Evolutionary conservation across 2,329 filamentous ascomycete species (phyloP).

Genomic region (Cyphellophora europaea): DNA sequence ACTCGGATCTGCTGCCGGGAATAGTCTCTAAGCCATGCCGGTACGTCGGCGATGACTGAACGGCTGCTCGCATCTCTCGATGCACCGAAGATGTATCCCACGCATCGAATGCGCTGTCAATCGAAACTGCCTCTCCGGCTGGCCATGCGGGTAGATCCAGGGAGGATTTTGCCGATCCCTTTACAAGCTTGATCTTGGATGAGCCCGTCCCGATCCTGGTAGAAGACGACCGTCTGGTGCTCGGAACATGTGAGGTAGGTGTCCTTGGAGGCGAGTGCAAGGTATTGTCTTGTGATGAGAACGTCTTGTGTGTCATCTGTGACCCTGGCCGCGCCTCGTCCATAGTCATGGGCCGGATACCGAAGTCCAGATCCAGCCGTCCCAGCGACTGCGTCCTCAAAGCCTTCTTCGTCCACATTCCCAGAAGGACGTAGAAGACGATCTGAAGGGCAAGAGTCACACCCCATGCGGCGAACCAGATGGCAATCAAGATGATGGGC

Average conservation of each 20-base stretch:
- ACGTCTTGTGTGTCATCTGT: conserved; percentile 10
- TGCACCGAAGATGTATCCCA: conserved; percentile 19
- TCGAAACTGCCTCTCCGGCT: conserved; percentile 12
- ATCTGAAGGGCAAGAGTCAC: conserved; percentile 7
- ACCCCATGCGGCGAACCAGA: conserved; percentile 17
- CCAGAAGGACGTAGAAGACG: conserved; percentile 11
- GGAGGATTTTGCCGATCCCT: conserved; percentile 16
- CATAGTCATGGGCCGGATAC: conserved; percentile 10
- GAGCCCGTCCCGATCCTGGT: conserved; percentile 9
- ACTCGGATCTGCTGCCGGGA: conserved; percentile 18
- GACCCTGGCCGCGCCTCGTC: conserved; percentile 5
- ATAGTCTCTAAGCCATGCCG: conserved; percentile 16
- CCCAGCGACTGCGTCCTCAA: conserved; percentile 8
- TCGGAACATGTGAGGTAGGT: conserved; percentile 11
- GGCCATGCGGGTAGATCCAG: conserved; percentile 13
- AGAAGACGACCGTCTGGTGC: conserved; percentile 12
- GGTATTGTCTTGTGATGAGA: conserved; percentile 16
- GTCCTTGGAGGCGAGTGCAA: conserved; percentile 17
- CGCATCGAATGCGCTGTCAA: conserved; percentile 16
- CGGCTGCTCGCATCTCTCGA: conserved; percentile 16
- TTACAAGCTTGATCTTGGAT: conserved; percentile 12
- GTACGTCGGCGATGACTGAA: conserved; percentile 16
- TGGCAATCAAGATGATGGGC: conserved; percentile 8
- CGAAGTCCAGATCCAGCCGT: conserved; percentile 12
- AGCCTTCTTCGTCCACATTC: conserved; percentile 11